Percentiles rank a stretch among this genome's conserved stretches.
Evolutionary conservation across 2,329 filamentous ascomycete genomes (phyloP).

Genomic region (Ascochyta fabae): DNA sequence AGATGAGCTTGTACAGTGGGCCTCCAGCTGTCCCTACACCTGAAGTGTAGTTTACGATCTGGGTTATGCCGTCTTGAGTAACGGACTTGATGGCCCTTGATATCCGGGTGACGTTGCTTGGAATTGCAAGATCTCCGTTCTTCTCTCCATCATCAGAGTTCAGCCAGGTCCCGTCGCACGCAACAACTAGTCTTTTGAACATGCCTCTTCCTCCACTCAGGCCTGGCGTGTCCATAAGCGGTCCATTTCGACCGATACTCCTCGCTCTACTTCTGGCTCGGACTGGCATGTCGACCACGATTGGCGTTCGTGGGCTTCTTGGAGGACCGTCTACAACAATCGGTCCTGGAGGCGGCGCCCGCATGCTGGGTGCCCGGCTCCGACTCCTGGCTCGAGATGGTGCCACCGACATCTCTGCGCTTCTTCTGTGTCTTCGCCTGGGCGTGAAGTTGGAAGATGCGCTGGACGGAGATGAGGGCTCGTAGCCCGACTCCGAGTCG

Average conservation of each 20-base stretch:
- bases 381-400: constrained; percentile 37
- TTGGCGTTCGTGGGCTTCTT: constrained; percentile 35
- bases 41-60: constrained; percentile 59
- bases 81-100: constrained; percentile 57
- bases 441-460: constrained; percentile 27
- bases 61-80: constrained; percentile 56
- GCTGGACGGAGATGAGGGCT: constrained; percentile 26
- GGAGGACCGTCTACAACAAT: constrained; percentile 34
- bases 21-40: constrained; percentile 56
- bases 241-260: constrained; percentile 31
- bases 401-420: constrained; percentile 35
- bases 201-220: constrained; percentile 46
- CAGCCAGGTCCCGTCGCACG: constrained; percentile 56
- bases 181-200: constrained; percentile 51
- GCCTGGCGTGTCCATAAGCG: constrained; percentile 39
- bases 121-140: constrained; percentile 53
- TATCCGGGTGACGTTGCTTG: constrained; percentile 59
- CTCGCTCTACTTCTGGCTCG: constrained; percentile 37
- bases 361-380: constrained; percentile 40
- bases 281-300: constrained; percentile 38
- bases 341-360: constrained; percentile 28
- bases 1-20: constrained; percentile 50
- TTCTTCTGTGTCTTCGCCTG: constrained; percentile 21
- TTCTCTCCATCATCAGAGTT: constrained; percentile 56
- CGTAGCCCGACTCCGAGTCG: constrained; percentile 30